These are phyloP conservation scores for Botryotinia calthae DNA, from an alignment of 2,329 filamentous ascomycete genomes.

Conservation along the genomic window DNA sequence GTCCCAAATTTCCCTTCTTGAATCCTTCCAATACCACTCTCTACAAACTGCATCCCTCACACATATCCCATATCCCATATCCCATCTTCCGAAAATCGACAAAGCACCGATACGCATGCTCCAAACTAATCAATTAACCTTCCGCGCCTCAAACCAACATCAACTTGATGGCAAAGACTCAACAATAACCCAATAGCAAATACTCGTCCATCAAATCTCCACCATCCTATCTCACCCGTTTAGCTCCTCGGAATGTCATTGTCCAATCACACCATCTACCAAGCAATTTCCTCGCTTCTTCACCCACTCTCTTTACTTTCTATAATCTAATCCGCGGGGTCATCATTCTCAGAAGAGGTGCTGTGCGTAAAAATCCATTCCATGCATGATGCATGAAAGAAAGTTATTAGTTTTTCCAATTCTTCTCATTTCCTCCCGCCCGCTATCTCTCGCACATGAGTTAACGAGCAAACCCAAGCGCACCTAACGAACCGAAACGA, in stretches of 20 bases:
- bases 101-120: background rate
- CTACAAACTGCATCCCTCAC: background rate
- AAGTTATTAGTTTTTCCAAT: background rate
- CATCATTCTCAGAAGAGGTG: background rate
- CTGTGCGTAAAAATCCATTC: background rate
- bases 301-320: background rate
- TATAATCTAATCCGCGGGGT: background rate
- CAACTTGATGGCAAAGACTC: background rate
- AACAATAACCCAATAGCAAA: background rate
- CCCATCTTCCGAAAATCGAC: constrained; percentile 3
- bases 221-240: background rate
- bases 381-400: constrained; percentile 1
- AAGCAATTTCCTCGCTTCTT: background rate
- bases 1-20: background rate
- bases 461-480: background rate
- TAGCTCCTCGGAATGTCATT: background rate
- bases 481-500: background rate
- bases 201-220: background rate
- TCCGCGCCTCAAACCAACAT: background rate
- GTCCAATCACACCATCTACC: background rate
- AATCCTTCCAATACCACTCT: background rate
- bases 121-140: background rate
- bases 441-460: background rate
- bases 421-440: background rate
- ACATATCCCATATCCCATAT: background rate